Conservation (phyloP, 306 rosid genomes). For the Trichosanthes truncata region DNA sequence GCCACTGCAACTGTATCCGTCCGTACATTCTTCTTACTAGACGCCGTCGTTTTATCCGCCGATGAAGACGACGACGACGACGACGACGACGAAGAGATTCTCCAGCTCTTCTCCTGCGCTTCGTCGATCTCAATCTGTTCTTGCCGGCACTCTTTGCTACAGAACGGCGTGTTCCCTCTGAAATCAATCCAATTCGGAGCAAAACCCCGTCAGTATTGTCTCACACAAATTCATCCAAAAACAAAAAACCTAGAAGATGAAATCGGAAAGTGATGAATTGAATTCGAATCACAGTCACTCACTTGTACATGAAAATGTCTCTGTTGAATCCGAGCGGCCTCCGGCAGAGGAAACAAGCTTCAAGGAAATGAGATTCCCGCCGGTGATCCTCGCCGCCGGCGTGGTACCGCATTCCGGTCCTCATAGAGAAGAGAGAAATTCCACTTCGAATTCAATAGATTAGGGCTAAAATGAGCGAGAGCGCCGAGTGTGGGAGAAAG, state of each 20-base stretch:
- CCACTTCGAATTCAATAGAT: background rate
- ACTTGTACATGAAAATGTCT: constrained; percentile 82
- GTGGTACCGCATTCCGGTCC: constrained; percentile 37
- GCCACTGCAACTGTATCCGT: constrained; percentile 67
- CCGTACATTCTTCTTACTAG: constrained; percentile 42
- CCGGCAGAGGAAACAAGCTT: constrained; percentile 74
- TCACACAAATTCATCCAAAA: constrained; percentile 7
- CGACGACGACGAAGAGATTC: constrained; percentile 14
- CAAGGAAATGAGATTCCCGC: constrained; percentile 65
- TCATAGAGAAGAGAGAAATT: constrained; percentile 11
- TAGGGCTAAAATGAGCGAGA: background rate
- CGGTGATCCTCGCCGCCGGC: constrained; percentile 31
- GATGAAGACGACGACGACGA: background rate
- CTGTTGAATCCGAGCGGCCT: constrained; percentile 55
- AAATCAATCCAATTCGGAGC: background rate
- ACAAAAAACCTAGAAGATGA: background rate
- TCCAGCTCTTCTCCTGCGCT: constrained; percentile 62
- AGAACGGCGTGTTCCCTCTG: constrained; percentile 92
- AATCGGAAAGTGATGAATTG: background rate
- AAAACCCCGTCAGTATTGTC: constrained; percentile 1
- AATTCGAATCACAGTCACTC: background rate
- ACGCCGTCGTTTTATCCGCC: constrained; percentile 38
- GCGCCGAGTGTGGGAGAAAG: background rate
- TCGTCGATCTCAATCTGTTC: constrained; percentile 80
- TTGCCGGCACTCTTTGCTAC: constrained; percentile 88